Conservation (phyloP, 768 basidiomycete species). For the Termitomyces sp. region DNA sequence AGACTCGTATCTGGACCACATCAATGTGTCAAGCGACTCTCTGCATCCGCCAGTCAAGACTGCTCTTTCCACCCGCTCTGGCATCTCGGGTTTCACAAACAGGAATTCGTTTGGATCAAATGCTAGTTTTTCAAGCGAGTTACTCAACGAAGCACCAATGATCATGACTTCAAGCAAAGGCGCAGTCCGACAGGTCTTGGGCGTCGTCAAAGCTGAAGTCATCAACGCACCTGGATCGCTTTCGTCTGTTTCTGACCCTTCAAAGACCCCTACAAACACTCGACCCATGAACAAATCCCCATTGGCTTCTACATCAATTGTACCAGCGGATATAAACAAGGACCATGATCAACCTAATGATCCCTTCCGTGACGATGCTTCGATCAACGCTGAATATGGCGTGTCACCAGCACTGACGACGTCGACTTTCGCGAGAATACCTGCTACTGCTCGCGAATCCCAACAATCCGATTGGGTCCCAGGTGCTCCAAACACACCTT, state of each 20-base stretch:
- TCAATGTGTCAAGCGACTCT: conserved; percentile 53
- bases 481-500: conserved; percentile 34
- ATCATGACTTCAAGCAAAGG: conserved; percentile 69
- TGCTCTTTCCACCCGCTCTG: conserved; percentile 50
- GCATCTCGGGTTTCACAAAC: conserved; percentile 44
- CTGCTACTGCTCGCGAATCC: conserved; percentile 19
- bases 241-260: conserved; percentile 30
- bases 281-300: conserved; percentile 57
- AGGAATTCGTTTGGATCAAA: conserved; percentile 70
- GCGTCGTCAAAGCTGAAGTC: conserved; percentile 76
- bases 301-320: conserved; percentile 66
- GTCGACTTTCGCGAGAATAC: conserved; percentile 32
- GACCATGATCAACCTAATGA: conserved; percentile 49
- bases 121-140: conserved; percentile 72
- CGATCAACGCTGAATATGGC: conserved; percentile 28
- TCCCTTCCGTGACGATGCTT: conserved; percentile 62
- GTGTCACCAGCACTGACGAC: conserved; percentile 35
- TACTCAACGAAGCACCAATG: conserved; percentile 76
- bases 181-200: conserved; percentile 65
- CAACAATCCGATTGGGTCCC: conserved; percentile 31
- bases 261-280: conserved; percentile 33
- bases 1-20: conserved; percentile 58
- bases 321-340: conserved; percentile 55
- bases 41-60: conserved; percentile 30
- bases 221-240: conserved; percentile 52